Conservation (phyloP, 164 flowering plant species). For the Houttuynia cordata region DNA sequence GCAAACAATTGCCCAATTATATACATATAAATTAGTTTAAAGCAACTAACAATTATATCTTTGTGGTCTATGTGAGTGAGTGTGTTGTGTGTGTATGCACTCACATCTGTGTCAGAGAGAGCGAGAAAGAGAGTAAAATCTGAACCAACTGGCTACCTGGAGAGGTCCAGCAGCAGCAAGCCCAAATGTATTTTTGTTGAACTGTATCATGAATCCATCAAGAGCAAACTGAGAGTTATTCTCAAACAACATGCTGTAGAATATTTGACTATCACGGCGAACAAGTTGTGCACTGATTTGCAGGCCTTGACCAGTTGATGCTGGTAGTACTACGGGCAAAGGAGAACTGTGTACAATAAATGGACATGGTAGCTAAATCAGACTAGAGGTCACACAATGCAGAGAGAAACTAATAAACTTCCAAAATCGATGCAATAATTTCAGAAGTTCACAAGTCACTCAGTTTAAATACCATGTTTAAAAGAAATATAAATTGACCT, state of each 20-base stretch:
- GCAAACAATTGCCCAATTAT: background rate
- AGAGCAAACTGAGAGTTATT: constrained; percentile 65
- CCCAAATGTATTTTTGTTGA: constrained; percentile 94
- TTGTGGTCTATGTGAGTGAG: too few species aligned
- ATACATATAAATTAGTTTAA: too few species aligned
- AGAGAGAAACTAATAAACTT: too few species aligned
- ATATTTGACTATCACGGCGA: constrained; percentile 77
- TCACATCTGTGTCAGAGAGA: too few species aligned
- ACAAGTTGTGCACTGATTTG: constrained; percentile 81
- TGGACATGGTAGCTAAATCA: background rate
- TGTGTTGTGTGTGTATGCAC: background rate
- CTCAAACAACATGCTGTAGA: constrained; percentile 81
- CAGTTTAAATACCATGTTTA: too few species aligned
- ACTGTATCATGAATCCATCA: constrained; percentile 98
- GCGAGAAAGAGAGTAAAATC: background rate
- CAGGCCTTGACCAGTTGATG: constrained; percentile 81
- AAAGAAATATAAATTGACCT: too few species aligned
- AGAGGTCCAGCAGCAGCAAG: constrained; percentile 84
- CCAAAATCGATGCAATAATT: too few species aligned
- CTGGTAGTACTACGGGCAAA: constrained; percentile 70
- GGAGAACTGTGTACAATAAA: constrained; percentile 50
- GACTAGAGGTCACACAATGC: too few species aligned
- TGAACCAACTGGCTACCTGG: constrained; percentile 36
- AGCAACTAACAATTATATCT: background rate
- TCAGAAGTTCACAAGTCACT: too few species aligned